phyloP scores from a whole-genome alignment of 2,329 filamentous ascomycete genomes.

The Xylaria sp. region DNA sequence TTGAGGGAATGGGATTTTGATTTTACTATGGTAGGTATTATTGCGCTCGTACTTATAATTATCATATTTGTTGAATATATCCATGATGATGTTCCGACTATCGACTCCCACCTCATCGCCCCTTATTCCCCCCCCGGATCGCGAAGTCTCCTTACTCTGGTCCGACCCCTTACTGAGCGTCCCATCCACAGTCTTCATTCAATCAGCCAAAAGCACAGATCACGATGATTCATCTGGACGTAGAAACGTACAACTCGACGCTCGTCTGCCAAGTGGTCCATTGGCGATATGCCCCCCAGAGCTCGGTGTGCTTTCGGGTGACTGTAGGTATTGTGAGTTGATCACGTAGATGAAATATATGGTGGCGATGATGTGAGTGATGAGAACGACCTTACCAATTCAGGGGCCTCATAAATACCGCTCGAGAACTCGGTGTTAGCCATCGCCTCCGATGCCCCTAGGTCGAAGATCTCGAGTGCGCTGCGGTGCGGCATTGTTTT shows the following conservation, averaged over 20 bases:
- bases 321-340: not conserved
- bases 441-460: conserved; percentile 10
- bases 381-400: not conserved
- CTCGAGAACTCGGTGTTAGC: conserved; percentile 9
- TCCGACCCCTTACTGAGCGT: not conserved
- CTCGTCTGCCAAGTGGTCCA: not conserved
- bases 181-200: not conserved
- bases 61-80: no score
- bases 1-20: not conserved
- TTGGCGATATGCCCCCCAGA: not conserved
- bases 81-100: not conserved
- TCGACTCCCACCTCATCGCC: not conserved
- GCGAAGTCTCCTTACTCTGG: not conserved
- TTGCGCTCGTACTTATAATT: no score
- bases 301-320: not conserved
- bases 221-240: not conserved
- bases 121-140: not conserved
- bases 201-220: not conserved
- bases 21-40: no score
- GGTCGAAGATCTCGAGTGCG: conserved; percentile 7
- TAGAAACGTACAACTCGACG: not conserved
- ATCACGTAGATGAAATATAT: not conserved
- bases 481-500: not conserved
- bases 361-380: not conserved
- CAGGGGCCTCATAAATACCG: conserved; percentile 7